phyloP scores from a whole-genome alignment of 192 early-diverging fungal genomes.

The Coemansia sp. region DNA sequence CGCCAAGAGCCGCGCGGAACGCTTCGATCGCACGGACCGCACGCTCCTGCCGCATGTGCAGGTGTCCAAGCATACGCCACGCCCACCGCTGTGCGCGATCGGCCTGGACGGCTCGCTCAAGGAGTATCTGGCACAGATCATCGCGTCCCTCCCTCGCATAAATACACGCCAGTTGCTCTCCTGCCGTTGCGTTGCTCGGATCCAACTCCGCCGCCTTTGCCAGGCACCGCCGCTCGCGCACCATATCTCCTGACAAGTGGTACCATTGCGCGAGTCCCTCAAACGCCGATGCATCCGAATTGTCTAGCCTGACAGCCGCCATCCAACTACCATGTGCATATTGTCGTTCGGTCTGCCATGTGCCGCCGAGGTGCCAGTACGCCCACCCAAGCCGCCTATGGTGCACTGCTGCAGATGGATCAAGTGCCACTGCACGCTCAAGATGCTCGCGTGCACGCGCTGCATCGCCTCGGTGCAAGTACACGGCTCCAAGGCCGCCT shows the following conservation, averaged over 20 bases:
- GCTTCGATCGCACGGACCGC: slow-evolving; percentile 55
- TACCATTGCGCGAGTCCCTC: slow-evolving; percentile 82
- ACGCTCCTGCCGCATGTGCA: slow-evolving; percentile 52
- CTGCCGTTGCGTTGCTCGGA: slow-evolving; percentile 63
- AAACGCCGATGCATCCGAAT: slow-evolving; percentile 61
- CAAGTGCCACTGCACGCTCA: slow-evolving; percentile 52
- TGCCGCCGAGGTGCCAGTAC: slow-evolving; percentile 73
- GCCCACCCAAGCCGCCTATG: slow-evolving; percentile 65
- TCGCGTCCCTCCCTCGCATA: slow-evolving; percentile 51
- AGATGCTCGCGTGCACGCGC: slow-evolving; percentile 55
- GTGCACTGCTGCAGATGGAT: slow-evolving; percentile 51
- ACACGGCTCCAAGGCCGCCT: slow-evolving; percentile 69
- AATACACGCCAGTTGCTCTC: slow-evolving; percentile 59
- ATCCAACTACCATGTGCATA: slow-evolving; percentile 60
- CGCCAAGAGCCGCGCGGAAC: slow-evolving; percentile 82
- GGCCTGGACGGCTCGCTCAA: slow-evolving; percentile 18
- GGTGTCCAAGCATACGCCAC: slow-evolving; percentile 74
- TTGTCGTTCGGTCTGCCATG: slow-evolving; percentile 60
- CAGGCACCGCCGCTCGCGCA: slow-evolving; percentile 78
- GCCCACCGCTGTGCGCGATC: slow-evolving; percentile 65
- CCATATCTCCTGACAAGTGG: slow-evolving; percentile 57
- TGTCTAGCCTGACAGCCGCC: slow-evolving; percentile 69
- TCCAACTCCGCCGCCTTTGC: slow-evolving; percentile 73
- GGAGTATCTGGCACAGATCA: slow-evolving; percentile 33
- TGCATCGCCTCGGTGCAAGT: slow-evolving; percentile 51